These are phyloP conservation scores for Lasiodiplodia citricola DNA, from an alignment of 2,329 filamentous ascomycete genomes.

Conservation along the genomic window DNA sequence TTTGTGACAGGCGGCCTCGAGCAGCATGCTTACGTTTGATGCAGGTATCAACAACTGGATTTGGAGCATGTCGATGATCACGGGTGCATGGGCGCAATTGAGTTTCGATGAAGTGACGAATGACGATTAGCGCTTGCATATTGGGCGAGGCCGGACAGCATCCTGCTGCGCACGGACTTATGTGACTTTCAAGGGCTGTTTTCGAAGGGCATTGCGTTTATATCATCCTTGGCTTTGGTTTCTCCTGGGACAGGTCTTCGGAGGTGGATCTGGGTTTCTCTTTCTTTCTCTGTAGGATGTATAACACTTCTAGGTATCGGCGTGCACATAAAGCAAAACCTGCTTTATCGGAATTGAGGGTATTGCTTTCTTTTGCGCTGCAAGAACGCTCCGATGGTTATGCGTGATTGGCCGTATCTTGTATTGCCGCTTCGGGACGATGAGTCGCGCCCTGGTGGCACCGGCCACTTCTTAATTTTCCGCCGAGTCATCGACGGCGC, in stretches of 20 bases:
- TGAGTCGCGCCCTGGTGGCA: neutral
- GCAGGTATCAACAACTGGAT: conserved; percentile 89
- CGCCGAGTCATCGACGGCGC: conserved; percentile 16
- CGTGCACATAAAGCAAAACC: conserved; percentile 26
- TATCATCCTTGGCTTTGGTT: conserved; percentile 26
- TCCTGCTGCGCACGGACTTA: conserved; percentile 2
- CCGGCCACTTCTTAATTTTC: conserved; percentile 21
- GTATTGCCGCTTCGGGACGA: conserved; percentile 15
- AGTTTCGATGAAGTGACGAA: conserved; percentile 72
- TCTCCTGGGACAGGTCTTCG: conserved; percentile 21
- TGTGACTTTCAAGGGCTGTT: conserved; percentile 15
- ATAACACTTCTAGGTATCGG: conserved; percentile 25
- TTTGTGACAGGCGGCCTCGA: neutral
- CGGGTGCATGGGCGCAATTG: conserved; percentile 83
- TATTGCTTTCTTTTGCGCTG: neutral
- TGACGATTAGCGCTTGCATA: conserved; percentile 29
- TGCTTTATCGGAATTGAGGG: conserved; percentile 21
- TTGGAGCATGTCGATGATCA: conserved; percentile 84
- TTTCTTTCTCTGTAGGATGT: conserved; percentile 24
- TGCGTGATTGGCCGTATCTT: conserved; percentile 2
- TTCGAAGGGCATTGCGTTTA: conserved; percentile 21
- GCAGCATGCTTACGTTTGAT: neutral
- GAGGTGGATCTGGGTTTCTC: conserved; percentile 21
- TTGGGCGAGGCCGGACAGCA: conserved; percentile 17
- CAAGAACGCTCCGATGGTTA: neutral